Percentiles rank a stretch among this genome's conserved stretches.
These are phyloP conservation scores for Blastocystis sp. DNA, from an alignment of 352 stramenopile species.

Conservation along the genomic window DNA sequence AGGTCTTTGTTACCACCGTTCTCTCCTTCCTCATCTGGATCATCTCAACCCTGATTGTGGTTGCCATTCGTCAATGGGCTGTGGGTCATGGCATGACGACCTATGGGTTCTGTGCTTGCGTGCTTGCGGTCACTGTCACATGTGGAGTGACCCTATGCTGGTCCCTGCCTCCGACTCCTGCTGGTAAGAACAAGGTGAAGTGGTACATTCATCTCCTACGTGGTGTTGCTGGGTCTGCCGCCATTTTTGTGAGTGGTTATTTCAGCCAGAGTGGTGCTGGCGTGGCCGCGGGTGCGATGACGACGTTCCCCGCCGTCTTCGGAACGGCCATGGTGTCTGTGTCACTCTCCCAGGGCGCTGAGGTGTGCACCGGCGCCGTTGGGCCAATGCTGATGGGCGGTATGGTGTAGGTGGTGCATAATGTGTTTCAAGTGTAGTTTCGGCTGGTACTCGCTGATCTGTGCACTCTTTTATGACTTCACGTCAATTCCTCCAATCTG, in stretches of 20 bases:
- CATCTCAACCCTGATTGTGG: background rate
- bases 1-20: constrained; percentile 18
- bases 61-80: background rate
- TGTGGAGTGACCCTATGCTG: constrained; percentile 33
- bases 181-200: constrained; percentile 66
- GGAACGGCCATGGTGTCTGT: constrained; percentile 46
- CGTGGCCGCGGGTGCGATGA: background rate
- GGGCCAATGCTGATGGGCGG: constrained; percentile 46
- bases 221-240: background rate
- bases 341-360: constrained; percentile 41
- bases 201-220: constrained; percentile 28
- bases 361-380: constrained; percentile 31
- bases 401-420: constrained; percentile 2
- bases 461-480: background rate
- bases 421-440: constrained; percentile 1
- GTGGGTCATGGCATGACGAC: background rate
- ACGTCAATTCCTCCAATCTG: background rate
- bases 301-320: constrained; percentile 56
- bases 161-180: constrained; percentile 35
- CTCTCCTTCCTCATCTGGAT: constrained; percentile 37
- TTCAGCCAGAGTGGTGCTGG: constrained; percentile 17
- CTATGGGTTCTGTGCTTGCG: background rate
- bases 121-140: background rate
- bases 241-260: constrained; percentile 45
- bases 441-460: constrained; percentile 29